Evolutionary conservation across 108 stramenopile species (phyloP).

Genomic region (Discostella stelligeroides): DNA sequence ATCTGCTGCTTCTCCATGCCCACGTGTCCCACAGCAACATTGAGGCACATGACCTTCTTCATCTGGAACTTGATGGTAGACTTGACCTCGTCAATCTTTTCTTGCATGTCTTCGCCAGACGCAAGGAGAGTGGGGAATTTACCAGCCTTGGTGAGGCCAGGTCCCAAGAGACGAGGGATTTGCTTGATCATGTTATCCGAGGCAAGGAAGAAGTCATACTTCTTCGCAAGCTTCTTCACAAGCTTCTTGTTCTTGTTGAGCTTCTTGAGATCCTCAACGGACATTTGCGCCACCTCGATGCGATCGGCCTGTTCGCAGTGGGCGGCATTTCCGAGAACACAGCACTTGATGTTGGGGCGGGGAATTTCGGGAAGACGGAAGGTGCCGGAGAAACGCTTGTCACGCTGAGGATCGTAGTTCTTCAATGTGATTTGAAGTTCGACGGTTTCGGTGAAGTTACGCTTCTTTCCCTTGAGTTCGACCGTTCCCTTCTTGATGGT

Average conservation of each 20-base stretch:
- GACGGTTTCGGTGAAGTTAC: slow-evolving; percentile 98
- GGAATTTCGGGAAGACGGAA: slow-evolving; percentile 97
- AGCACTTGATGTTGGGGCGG: slow-evolving; percentile 96
- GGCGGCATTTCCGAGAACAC: slow-evolving; percentile 98
- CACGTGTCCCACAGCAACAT: slow-evolving; percentile 97
- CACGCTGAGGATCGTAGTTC: slow-evolving; percentile 99
- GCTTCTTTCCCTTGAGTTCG: slow-evolving; percentile 96
- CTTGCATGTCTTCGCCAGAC: slow-evolving; percentile 93
- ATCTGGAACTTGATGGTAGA: slow-evolving; percentile 99
- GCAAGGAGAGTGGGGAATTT: slow-evolving; percentile 99
- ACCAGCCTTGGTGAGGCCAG: slow-evolving; percentile 99
- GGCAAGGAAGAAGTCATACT: slow-evolving; percentile 99
- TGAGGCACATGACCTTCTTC: slow-evolving; percentile 99
- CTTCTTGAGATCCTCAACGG: slow-evolving; percentile 99
- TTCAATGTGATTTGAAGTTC: slow-evolving; percentile 98
- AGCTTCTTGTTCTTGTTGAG: slow-evolving; percentile 99
- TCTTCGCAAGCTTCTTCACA: slow-evolving; percentile 99
- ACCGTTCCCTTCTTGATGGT: slow-evolving; percentile 52
- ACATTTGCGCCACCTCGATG: slow-evolving; percentile 97
- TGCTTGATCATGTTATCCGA: slow-evolving; percentile 99
- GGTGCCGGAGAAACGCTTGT: slow-evolving; percentile 99
- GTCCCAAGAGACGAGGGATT: slow-evolving; percentile 99
- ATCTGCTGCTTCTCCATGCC: slow-evolving; percentile 91
- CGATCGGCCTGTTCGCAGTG: slow-evolving; percentile 99
- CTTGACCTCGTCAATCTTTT: slow-evolving; percentile 98